Base-by-base conservation (phyloP, 1,284 basidiomycete genomes). In the Mycocalia duriaeana region DNA sequence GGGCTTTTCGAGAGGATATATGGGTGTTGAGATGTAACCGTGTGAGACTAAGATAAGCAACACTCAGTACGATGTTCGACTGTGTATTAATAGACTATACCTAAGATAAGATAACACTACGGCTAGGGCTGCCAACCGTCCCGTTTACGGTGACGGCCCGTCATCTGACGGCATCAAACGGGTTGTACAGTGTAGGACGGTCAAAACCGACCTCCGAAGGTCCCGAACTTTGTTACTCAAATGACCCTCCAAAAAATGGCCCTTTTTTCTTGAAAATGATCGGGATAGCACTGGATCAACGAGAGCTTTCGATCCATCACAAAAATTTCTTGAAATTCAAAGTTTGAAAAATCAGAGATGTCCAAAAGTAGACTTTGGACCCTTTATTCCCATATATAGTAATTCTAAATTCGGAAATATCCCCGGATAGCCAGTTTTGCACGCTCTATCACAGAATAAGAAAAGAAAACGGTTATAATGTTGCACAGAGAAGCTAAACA, bases 291-390 rank as follows among this genome's bases (percentile, higher is more conserved):
- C 28, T 31, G 28, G 28, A 31, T 31, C 5, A 11, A 44, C 18
- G 25, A 31, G 40, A 19, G 20, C 24, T 42, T 9, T 9, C 24
- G 14, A 9, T 14, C 8, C 11, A 42, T 13, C 19, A 14, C 8
- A 23, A 34, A 31, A 31, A 8, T 31, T 31, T 31, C 8, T 31
- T n/a, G n/a, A 31, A 31, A 31, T 31, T 31, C 28, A 8, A 31
- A 31, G 28, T 31, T 31, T 31, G n/a, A 31, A 31, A 31, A 31
- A 31, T 31, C 8, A 31, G n/a, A 8, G 8, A 31, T 31, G 28
- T n/a, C n/a, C 28, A 31, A 31, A 31, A 31, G 28, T 31, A 31
- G 28, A 31, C 28, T n/a, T 44, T 48, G 26, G 41, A 22, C 42
- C 34, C 24, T 22, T 34, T 9, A 18, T 18, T 42, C 6, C 19